Base-by-base conservation (phyloP, 2,329 filamentous ascomycete genomes). In the Aspergillus tanneri region DNA sequence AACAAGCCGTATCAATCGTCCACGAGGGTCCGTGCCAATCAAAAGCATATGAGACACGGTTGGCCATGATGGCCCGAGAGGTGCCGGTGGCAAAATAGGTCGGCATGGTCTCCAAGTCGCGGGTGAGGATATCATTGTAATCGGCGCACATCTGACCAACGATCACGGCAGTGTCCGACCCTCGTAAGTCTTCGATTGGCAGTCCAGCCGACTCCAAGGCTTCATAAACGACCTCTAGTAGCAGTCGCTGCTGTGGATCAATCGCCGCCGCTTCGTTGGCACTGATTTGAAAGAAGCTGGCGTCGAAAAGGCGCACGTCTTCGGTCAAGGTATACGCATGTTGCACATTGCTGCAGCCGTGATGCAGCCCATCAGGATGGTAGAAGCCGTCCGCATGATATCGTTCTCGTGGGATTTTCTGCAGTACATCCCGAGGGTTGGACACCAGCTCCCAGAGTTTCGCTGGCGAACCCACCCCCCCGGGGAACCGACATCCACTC, bases 1-100 rank as follows among this genome's bases (percentile, higher is more conserved):
- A 72, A 45, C 72, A 75, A 3, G 71, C 72, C 0, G 72, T 75
- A 23, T 74, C 71, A 23, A 74, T 60, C 0, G 68, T 71, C 51
- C 71, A 58, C 9, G 57, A 63, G 0, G 71, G 66, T 2, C 71
- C 45, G 2, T 43, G n/a, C 28, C 37, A 42, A 22, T 47, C 38
- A 37, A 37, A 47, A 30, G 34, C 66, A 56, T 68, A 64, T 0
- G 60, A 64, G 9, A 65, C 45, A 4, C 64, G 58, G 32, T 68
- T 69, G 3, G 67, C 59, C 18, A 69, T 43, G 11, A 72, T 66
- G 8, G 59, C 59, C 12, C 58, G 48, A 3, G 60, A 54, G 36
- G 54, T 64, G 9, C 62, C 59, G 7, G 58, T 61, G 3, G 28
- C 43, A 22, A 18, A 16, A 18, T 46, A 46, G 5, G 18, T 19